Evolutionary conservation across 164 flowering plant species (phyloP), one percentile per base, ranked within the genome.

Genomic region (Vitis cinerea): DNA sequence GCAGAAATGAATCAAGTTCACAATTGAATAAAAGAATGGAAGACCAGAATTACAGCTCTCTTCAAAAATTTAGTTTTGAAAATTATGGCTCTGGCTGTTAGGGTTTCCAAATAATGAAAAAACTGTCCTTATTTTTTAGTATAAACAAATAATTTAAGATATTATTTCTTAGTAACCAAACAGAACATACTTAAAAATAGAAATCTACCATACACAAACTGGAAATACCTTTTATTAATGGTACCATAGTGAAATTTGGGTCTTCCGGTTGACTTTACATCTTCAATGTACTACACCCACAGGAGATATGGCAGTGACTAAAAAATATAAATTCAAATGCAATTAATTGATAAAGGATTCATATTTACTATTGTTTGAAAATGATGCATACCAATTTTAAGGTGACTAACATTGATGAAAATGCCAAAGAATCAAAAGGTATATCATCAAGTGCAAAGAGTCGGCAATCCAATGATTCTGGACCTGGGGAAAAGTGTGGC

Each of bases 401-500:
- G 49, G 98, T 87, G 50, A 93, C 98, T 64, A 85, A 59, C 82
- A 95, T 88, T 11, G 99, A 95, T 30, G 97, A 91, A 83, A 95
- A 95, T 44, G 99, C 92, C 63, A 95, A 79, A 69, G 96, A 85
- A 77, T 95, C 87, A 70, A 88, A 95, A 54, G 99, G 98, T 75
- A 95, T 90, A 50, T 91, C 96, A 65, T 93, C 93, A 67, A 88
- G 79, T 11, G 86, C 73, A 70, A 87, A 95, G 63, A 95, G 90
- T 50, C 77, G 84, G 78, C 99, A 95, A 16, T 95, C 99, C 3
- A 79, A 75, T 62, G 99, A 95, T 74, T 95, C 96, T 1, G 91
- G 90, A 47, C 99, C 99, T 2, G 99, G 98, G 47, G 94, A 85
- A 76, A 95, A 91, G 44, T 90, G 83, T 27, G 91, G 89, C 31